phyloP scores from a whole-genome alignment of 164 flowering plant species.

The Chloranthus sessilifolius region DNA sequence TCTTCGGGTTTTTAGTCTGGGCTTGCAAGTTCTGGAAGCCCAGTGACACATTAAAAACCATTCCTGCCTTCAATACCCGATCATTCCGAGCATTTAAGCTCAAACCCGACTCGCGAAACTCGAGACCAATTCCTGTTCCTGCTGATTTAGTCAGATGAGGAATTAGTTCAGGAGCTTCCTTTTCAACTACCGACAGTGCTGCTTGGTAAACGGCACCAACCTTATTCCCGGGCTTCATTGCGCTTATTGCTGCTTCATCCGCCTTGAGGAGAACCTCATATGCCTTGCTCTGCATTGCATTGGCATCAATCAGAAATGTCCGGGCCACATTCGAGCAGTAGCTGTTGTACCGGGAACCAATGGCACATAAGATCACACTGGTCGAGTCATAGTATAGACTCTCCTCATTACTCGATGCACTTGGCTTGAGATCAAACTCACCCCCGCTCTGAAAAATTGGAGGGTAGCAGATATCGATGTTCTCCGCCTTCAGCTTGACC shows the following conservation, averaged over 20 bases:
- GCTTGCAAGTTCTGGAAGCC: constrained; percentile 70
- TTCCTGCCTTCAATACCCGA: constrained; percentile 47
- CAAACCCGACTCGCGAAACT: constrained; percentile 73
- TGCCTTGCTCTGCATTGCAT: constrained; percentile 59
- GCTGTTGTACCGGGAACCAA: constrained; percentile 67
- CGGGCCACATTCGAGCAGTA: constrained; percentile 80
- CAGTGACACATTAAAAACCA: constrained; percentile 74
- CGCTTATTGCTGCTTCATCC: constrained; percentile 65
- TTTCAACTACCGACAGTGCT: constrained; percentile 52
- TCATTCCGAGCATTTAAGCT: constrained; percentile 67
- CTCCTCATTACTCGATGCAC: constrained; percentile 76
- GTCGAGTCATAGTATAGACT: constrained; percentile 57
- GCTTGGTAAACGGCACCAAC: constrained; percentile 48
- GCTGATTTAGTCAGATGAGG: constrained; percentile 58
- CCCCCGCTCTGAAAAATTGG: constrained; percentile 91
- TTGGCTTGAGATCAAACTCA: constrained; percentile 67
- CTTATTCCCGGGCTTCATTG: constrained; percentile 59
- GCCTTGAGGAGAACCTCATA: constrained; percentile 76
- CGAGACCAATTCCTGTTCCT: constrained; percentile 81
- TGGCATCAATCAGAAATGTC: constrained; percentile 68
- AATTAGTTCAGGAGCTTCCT: constrained; percentile 60
- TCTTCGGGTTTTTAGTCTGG: constrained; percentile 40
- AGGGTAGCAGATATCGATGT: constrained; percentile 84
- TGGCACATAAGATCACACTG: constrained; percentile 68
- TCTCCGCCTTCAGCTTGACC: constrained; percentile 67